Percentiles rank a stretch among this genome's conserved stretches.
Conservation (phyloP, 345 rosid species). For the Combretum micranthum region DNA sequence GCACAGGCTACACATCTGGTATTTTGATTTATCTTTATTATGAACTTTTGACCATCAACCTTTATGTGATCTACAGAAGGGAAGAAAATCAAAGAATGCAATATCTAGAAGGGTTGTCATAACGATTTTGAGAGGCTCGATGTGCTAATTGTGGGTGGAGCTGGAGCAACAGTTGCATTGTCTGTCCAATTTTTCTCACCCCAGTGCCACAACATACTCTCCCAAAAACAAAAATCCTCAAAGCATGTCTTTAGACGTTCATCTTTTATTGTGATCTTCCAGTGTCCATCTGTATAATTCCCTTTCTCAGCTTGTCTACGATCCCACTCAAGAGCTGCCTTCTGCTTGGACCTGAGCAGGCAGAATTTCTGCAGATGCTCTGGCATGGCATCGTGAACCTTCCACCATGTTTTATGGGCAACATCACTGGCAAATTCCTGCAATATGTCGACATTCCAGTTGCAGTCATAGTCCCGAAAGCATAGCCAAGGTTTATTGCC, state of each 20-base stretch:
- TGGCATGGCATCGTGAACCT: slow-evolving; percentile 81
- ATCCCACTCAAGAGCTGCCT: slow-evolving; percentile 88
- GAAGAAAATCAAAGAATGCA: slow-evolving; percentile 5
- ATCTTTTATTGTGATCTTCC: slow-evolving; percentile 74
- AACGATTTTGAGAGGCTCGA: slow-evolving; percentile 28
- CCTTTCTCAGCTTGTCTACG: slow-evolving; percentile 77
- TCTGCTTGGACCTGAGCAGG: slow-evolving; percentile 66
- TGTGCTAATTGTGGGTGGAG: slow-evolving; percentile 1
- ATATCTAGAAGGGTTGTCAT: slow-evolving; percentile 2
- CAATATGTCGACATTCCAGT: slow-evolving; percentile 80
- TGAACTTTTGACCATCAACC: not conserved
- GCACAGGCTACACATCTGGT: not conserved
- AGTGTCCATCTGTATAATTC: slow-evolving; percentile 69
- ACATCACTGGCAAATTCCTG: slow-evolving; percentile 76
- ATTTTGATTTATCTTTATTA: not conserved
- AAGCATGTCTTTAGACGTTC: slow-evolving; percentile 57
- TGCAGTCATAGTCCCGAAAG: slow-evolving; percentile 89
- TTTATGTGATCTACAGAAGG: slow-evolving; percentile 7
- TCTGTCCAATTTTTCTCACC: slow-evolving; percentile 70
- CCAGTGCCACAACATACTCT: slow-evolving; percentile 93
- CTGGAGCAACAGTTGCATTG: slow-evolving; percentile 35
- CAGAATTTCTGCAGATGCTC: slow-evolving; percentile 61
- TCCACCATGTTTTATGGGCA: slow-evolving; percentile 85
- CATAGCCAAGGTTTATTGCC: slow-evolving; percentile 88
- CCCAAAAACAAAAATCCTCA: slow-evolving; percentile 74